Conservation (phyloP, 352 stramenopile genomes). For the Pythium rishiriense region DNA sequence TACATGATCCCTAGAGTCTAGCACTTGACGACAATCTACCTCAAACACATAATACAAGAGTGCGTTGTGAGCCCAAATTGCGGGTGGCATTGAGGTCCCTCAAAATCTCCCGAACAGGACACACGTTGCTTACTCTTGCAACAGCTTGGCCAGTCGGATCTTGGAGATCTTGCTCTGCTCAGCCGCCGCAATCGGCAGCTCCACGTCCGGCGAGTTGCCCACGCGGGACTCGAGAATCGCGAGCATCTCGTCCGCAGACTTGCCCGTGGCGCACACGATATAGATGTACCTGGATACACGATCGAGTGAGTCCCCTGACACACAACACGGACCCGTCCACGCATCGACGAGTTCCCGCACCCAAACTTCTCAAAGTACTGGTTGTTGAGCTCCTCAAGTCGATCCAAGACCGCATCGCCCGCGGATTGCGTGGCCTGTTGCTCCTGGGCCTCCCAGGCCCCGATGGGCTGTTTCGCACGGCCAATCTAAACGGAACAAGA, state of each 20-base stretch:
- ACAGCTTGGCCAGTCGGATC: conserved; percentile 63
- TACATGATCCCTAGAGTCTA: conserved; percentile 14
- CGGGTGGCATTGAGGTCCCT: no score
- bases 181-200: conserved; percentile 56
- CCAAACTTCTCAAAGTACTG: conserved; percentile 71
- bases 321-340: not conserved
- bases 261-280: conserved; percentile 80
- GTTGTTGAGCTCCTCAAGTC: conserved; percentile 64
- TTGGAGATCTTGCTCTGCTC: conserved; percentile 85
- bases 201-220: conserved; percentile 39
- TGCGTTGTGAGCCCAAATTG: no score
- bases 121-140: conserved; percentile 48
- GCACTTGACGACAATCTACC: conserved; percentile 8
- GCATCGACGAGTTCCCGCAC: conserved; percentile 26
- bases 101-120: no score
- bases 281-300: conserved; percentile 60
- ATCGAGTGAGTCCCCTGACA: not conserved
- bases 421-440: conserved; percentile 66
- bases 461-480: conserved; percentile 61
- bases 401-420: conserved; percentile 48
- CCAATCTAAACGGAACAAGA: conserved; percentile 48
- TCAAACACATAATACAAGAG: not conserved
- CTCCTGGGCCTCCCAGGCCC: conserved; percentile 74
- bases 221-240: conserved; percentile 62
- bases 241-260: conserved; percentile 77